Percentiles rank a stretch among this genome's conserved stretches.
These are phyloP conservation scores for Camelina neglecta DNA, from an alignment of 345 rosid species.

Conservation along the genomic window DNA sequence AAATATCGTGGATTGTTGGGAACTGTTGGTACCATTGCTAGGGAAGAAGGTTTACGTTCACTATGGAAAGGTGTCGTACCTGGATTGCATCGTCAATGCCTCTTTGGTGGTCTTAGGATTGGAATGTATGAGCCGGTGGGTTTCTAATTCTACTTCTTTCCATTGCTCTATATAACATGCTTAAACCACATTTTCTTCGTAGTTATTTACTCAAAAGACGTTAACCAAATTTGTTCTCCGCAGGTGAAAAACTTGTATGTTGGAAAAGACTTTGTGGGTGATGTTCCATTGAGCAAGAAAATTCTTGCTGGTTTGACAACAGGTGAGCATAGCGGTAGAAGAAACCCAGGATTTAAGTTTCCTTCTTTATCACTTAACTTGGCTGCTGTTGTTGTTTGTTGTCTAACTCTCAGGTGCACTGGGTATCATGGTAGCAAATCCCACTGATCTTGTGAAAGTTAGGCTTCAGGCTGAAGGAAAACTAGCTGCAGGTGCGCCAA, in stretches of 20 bases:
- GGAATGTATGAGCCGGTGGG: slow-evolving; percentile 97
- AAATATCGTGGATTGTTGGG: slow-evolving; percentile 93
- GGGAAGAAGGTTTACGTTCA: slow-evolving; percentile 89
- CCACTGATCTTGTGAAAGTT: slow-evolving; percentile 99
- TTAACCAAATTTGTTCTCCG: slow-evolving; percentile 27
- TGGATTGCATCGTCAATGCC: slow-evolving; percentile 94
- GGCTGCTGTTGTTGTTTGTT: not conserved
- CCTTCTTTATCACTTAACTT: not conserved
- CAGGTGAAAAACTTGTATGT: slow-evolving; percentile 88
- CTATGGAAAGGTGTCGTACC: slow-evolving; percentile 98
- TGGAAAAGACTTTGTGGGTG: slow-evolving; percentile 88
- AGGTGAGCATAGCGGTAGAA: slow-evolving; percentile 55
- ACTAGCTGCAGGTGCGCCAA: slow-evolving; percentile 88
- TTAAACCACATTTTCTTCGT: not conserved
- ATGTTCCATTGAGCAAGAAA: slow-evolving; percentile 92
- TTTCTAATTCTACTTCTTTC: slow-evolving; percentile 36
- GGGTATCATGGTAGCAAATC: slow-evolving; percentile 85
- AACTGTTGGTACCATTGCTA: slow-evolving; percentile 87
- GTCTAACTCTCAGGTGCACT: slow-evolving; percentile 68
- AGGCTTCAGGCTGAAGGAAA: slow-evolving; percentile 99
- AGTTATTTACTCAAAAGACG: not conserved
- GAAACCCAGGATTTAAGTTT: slow-evolving; percentile 1
- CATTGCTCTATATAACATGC: not conserved
- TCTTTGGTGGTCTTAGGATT: slow-evolving; percentile 93
- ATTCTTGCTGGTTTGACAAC: slow-evolving; percentile 98